Conservation (phyloP, 2,329 filamentous ascomycete genomes). For the Colletotrichum sp. region DNA sequence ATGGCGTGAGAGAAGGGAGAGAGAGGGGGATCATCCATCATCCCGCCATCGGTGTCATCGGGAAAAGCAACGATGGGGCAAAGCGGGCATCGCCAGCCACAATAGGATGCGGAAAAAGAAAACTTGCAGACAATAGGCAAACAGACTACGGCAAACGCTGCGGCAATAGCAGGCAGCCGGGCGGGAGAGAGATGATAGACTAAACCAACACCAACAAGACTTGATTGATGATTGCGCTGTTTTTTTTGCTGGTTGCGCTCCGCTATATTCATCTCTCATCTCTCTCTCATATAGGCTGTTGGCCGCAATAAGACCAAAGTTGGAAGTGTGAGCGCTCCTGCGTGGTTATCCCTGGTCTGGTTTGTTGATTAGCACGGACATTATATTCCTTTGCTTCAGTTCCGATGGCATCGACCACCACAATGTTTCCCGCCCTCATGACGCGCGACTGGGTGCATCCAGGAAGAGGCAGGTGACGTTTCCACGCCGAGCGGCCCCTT, state of each 20-base stretch:
- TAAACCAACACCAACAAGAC: neutral
- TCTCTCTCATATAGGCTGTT: slow-evolving; percentile 9
- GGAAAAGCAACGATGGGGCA: slow-evolving; percentile 4
- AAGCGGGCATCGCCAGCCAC: slow-evolving; percentile 4
- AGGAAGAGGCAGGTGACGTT: slow-evolving; percentile 3
- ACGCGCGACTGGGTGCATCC: neutral
- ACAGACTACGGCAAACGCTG: neutral
- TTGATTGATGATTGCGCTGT: neutral
- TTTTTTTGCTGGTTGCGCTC: neutral
- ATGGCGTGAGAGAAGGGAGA: slow-evolving; percentile 5
- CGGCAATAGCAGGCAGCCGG: neutral
- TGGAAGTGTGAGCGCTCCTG: neutral
- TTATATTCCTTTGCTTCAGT: neutral
- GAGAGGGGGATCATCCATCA: slow-evolving; percentile 11
- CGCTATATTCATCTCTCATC: neutral
- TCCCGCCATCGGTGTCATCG: neutral
- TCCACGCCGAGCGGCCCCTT: neutral
- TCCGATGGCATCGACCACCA: neutral
- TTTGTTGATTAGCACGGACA: neutral
- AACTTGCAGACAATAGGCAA: neutral
- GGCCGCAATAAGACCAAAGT: neutral
- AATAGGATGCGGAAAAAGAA: neutral
- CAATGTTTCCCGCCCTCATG: neutral
- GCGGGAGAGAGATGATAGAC: neutral
- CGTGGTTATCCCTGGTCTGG: slow-evolving; percentile 1